Conservation (phyloP, 2,329 filamentous ascomycete genomes). For the Colletotrichum paranaense region DNA sequence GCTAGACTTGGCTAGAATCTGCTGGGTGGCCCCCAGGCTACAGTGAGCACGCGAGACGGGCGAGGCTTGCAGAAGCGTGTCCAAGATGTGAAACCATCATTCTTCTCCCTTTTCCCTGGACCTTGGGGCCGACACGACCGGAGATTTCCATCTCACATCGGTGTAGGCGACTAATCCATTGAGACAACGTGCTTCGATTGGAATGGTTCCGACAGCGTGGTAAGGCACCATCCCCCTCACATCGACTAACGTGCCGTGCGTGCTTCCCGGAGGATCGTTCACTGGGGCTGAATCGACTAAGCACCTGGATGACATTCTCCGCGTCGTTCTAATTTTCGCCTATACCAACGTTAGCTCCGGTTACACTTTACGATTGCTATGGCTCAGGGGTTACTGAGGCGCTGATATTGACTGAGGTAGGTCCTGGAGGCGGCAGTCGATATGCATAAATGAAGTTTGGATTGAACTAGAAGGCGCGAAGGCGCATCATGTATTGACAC, state of each 20-base stretch:
- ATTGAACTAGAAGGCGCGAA: background rate
- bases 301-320: background rate
- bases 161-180: conserved; percentile 12
- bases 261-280: background rate
- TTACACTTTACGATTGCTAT: background rate
- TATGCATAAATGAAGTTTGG: background rate
- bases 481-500: background rate
- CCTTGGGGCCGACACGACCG: background rate
- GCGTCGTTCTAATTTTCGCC: background rate
- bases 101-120: background rate
- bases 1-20: conserved; percentile 13
- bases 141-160: conserved; percentile 3
- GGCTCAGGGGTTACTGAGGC: background rate
- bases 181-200: conserved; percentile 1
- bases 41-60: conserved; percentile 14
- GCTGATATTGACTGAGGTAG: background rate
- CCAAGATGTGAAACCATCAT: background rate
- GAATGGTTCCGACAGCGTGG: conserved; percentile 25
- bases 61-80: conserved; percentile 8
- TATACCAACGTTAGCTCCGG: background rate
- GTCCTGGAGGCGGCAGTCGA: background rate
- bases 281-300: background rate
- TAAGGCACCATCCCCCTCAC: conserved; percentile 5
- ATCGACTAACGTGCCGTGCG: conserved; percentile 8
- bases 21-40: conserved; percentile 4